Base-by-base conservation (phyloP, 192 early-diverging fungal genomes). In the Thamnidium elegans region DNA sequence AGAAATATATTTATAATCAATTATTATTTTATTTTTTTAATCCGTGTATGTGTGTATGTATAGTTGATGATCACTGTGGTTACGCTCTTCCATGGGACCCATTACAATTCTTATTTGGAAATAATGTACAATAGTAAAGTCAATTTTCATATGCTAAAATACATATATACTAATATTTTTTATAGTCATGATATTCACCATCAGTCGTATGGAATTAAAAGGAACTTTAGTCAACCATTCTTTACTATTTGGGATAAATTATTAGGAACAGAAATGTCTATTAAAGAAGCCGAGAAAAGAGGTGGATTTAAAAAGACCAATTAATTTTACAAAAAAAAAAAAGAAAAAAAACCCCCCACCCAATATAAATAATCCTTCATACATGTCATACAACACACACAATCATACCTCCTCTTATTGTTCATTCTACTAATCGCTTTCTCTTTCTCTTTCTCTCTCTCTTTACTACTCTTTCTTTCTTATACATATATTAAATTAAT, bases 1-100 rank as follows among this genome's bases (percentile, higher is more conserved):
- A 45, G 0, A 48, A 44, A 20, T 32, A 26, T 32, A 21, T 20
- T 20, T 42, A 21, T 31, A n/a, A 7, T 42, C 43, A 69, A 15
- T 13, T 32, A 34, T 43, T 4, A n/a, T 7, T 26, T 71, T 45
- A 19, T 36, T 45, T 46, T n/a, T 59, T 7, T 56, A 30, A 21
- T 26, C 26, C 3, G 26, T 59, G 30, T 64, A n/a, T 19, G 26
- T 11, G 3, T 23, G n/a, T 50, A 31, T n/a, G n/a, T n/a, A 36
- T 54, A 79, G 90, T 92, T 2, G 89, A 92, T 58, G 90, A 92
- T 66, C 90, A 92, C 75, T 89, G 89, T 66, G 90, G 90, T 21
- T 92, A 91, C 72, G 78, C 80, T 20, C 71, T 89, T 58, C 90
- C 90, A 34, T 92, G 84, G 79, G 81, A 89, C 62, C 90, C 90